Conservation (phyloP, 2,329 filamentous ascomycete genomes). For the Coniochaeta ligniaria region DNA sequence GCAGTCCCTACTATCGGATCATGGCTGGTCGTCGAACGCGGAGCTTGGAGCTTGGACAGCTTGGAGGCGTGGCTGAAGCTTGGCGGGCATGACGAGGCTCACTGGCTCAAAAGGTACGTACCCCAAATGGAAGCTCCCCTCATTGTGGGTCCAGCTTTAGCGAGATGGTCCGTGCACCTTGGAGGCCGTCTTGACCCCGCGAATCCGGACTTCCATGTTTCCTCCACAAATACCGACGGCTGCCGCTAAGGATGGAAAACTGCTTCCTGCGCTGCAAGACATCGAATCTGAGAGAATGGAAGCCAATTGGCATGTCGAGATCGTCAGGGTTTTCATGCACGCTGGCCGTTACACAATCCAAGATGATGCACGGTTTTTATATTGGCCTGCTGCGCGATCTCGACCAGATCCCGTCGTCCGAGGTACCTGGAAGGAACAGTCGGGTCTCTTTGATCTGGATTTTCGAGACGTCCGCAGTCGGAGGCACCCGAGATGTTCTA, state of each 20-base stretch:
- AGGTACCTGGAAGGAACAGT: not conserved
- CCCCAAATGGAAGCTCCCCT: not conserved
- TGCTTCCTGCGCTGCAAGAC: not conserved
- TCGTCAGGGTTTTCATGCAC: not conserved
- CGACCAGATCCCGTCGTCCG: too few species aligned
- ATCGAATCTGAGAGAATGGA: too few species aligned
- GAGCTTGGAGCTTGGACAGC: not conserved
- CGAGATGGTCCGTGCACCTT: not conserved
- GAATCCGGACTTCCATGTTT: too few species aligned
- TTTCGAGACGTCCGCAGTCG: not conserved
- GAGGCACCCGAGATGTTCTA: not conserved
- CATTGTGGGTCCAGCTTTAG: not conserved
- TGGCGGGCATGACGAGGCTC: slow-evolving; percentile 8
- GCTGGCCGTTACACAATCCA: not conserved
- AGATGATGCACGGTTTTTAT: not conserved
- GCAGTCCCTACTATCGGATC: slow-evolving; percentile 9
- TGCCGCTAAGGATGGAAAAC: not conserved
- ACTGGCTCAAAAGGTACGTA: not conserved
- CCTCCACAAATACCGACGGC: too few species aligned
- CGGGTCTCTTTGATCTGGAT: not conserved
- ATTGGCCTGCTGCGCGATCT: not conserved
- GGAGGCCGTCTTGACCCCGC: too few species aligned
- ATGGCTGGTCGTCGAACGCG: slow-evolving; percentile 5
- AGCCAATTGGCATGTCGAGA: not conserved
- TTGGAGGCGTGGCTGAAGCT: slow-evolving; percentile 1